These are phyloP conservation scores for Cladosporium colombiae DNA, from an alignment of 2,329 filamentous ascomycete genomes.

Conservation along the genomic window DNA sequence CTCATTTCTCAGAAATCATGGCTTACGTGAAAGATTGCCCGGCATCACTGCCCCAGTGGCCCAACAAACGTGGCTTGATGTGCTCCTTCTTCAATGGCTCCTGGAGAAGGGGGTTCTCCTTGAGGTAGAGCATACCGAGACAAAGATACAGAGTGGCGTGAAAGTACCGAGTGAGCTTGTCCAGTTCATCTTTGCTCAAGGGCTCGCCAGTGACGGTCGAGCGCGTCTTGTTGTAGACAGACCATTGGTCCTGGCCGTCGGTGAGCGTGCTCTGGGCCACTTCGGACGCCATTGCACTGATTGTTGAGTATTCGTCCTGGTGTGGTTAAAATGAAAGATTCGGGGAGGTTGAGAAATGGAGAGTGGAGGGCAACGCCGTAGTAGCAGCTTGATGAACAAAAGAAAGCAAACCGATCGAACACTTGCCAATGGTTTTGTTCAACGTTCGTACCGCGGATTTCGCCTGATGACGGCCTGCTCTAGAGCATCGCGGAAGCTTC, in stretches of 20 bases:
- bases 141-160: constrained; percentile 73
- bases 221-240: constrained; percentile 34
- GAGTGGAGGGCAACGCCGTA: too few relatives aligned
- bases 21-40: constrained; percentile 70
- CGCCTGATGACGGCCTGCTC: constrained; percentile 17
- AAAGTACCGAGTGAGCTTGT: constrained; percentile 72
- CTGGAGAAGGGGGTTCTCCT: constrained; percentile 69
- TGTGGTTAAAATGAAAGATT: background rate
- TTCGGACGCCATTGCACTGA: constrained; percentile 24
- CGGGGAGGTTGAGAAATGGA: background rate
- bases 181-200: constrained; percentile 65
- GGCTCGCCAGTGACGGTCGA: constrained; percentile 48
- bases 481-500: constrained; percentile 13
- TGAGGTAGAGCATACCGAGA: constrained; percentile 78
- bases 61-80: constrained; percentile 71
- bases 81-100: constrained; percentile 69
- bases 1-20: too few relatives aligned
- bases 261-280: constrained; percentile 25
- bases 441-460: background rate
- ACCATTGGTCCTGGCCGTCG: constrained; percentile 34
- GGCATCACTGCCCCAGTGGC: constrained; percentile 79
- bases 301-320: background rate
- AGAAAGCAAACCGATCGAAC: background rate
- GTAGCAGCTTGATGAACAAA: background rate
- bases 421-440: constrained; percentile 5